These are phyloP conservation scores for Daldinia childiae DNA, from an alignment of 495 filamentous ascomycete genomes.

Conservation along the genomic window DNA sequence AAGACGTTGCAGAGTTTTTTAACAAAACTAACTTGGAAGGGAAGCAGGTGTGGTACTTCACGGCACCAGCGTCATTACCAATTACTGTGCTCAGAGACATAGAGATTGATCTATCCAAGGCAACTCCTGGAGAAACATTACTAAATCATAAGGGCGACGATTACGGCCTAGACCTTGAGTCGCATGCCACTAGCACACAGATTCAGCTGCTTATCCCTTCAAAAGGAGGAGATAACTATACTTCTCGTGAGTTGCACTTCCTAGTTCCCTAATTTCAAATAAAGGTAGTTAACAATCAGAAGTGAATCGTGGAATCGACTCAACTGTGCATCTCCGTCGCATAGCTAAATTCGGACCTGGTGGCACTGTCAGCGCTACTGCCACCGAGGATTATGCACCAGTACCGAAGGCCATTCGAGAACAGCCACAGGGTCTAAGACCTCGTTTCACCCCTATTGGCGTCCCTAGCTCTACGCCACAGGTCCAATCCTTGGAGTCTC, in stretches of 20 bases:
- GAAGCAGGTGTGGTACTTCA: conserved; percentile 64
- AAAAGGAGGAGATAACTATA: conserved; percentile 52
- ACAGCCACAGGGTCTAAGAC: conserved; percentile 58
- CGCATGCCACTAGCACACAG: conserved; percentile 47
- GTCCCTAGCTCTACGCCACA: conserved; percentile 39
- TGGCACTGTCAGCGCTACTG: conserved; percentile 35
- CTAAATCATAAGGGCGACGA: conserved; percentile 54
- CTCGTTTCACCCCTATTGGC: conserved; percentile 56
- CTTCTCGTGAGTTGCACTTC: conserved; percentile 45
- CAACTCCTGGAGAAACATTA: conserved; percentile 48
- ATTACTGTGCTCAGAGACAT: conserved; percentile 59
- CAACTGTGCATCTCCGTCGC: conserved; percentile 55
- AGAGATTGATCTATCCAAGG: conserved; percentile 53
- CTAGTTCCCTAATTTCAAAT: not conserved
- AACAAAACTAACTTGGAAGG: conserved; percentile 55
- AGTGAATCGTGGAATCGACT: conserved; percentile 54
- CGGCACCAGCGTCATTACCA: conserved; percentile 57
- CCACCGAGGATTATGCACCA: conserved; percentile 36
- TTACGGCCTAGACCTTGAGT: conserved; percentile 51
- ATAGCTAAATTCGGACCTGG: conserved; percentile 53
- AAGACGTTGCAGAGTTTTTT: conserved; percentile 50
- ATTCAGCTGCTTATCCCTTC: conserved; percentile 58
- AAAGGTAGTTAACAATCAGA: conserved; percentile 21
- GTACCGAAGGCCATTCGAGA: conserved; percentile 48
- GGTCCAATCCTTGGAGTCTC: not conserved